Evolutionary conservation across 805 yeast genomes (phyloP).

Genomic region (Millerozyma acaciae): DNA sequence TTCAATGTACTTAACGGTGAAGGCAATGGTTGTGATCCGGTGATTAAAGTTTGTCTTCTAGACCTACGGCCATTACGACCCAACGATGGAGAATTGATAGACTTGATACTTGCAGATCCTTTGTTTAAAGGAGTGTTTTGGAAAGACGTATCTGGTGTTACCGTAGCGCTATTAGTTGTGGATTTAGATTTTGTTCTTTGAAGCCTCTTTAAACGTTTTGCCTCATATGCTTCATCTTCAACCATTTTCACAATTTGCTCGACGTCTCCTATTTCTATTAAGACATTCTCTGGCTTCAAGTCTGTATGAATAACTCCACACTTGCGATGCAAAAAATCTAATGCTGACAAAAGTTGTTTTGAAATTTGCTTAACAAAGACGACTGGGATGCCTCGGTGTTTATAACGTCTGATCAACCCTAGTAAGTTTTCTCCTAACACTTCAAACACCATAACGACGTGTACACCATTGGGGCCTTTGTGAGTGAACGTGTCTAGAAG

Average conservation of each 20-base stretch:
- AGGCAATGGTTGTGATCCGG: slow-evolving; percentile 91
- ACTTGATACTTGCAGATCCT: slow-evolving; percentile 1
- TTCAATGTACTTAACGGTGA: slow-evolving; percentile 70
- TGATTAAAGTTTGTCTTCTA: slow-evolving; percentile 71
- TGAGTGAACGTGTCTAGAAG: slow-evolving; percentile 83
- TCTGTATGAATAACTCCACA: slow-evolving; percentile 77
- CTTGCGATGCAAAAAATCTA: slow-evolving; percentile 67
- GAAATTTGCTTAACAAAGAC: slow-evolving; percentile 77
- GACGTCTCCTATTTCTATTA: slow-evolving; percentile 80
- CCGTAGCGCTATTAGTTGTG: slow-evolving; percentile 9
- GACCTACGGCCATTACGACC: slow-evolving; percentile 49
- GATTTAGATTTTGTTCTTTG: slow-evolving; percentile 34
- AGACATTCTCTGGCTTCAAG: slow-evolving; percentile 69
- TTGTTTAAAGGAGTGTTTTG: slow-evolving; percentile 8
- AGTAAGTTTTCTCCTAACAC: slow-evolving; percentile 91
- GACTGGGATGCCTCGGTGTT: slow-evolving; percentile 75
- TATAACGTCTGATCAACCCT: slow-evolving; percentile 74
- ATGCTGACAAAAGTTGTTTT: slow-evolving; percentile 67
- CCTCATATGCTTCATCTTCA: slow-evolving; percentile 54
- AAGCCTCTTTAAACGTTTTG: slow-evolving; percentile 38
- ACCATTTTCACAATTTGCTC: slow-evolving; percentile 70
- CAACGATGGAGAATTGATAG: slow-evolving; percentile 30
- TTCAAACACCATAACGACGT: slow-evolving; percentile 96
- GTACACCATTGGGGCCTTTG: slow-evolving; percentile 86
- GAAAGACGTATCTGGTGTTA: slow-evolving; percentile 14